Evolutionary conservation across 2,329 filamentous ascomycete genomes (phyloP).

Genomic region (Didymella sp.): DNA sequence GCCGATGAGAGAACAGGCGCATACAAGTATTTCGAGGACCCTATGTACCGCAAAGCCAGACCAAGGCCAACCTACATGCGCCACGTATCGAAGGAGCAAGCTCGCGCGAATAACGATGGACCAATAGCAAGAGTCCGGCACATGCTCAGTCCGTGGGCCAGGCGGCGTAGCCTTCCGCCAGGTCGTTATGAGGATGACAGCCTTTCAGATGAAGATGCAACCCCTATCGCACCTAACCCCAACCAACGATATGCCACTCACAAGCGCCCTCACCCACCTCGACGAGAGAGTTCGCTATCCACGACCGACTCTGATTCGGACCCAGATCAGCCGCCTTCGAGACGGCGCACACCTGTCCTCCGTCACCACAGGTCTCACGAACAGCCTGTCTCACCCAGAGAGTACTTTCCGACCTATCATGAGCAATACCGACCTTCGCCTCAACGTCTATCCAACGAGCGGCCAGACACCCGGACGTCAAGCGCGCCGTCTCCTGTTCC

Average conservation of each 20-base stretch:
- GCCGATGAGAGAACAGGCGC: slow-evolving; percentile 54
- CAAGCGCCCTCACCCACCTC: slow-evolving; percentile 42
- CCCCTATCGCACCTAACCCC: slow-evolving; percentile 34
- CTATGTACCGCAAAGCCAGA: slow-evolving; percentile 56
- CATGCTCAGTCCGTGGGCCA: slow-evolving; percentile 45
- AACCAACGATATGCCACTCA: slow-evolving; percentile 33
- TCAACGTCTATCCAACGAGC: slow-evolving; percentile 25
- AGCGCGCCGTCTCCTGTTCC: slow-evolving; percentile 32
- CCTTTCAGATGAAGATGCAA: slow-evolving; percentile 40
- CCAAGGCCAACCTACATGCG: slow-evolving; percentile 54
- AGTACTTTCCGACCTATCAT: slow-evolving; percentile 49
- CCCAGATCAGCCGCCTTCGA: slow-evolving; percentile 35
- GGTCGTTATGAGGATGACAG: slow-evolving; percentile 40
- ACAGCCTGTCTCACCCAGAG: slow-evolving; percentile 47
- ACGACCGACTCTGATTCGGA: slow-evolving; percentile 44
- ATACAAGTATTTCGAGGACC: slow-evolving; percentile 58
- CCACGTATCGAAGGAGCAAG: slow-evolving; percentile 44
- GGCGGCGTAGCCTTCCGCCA: slow-evolving; percentile 35
- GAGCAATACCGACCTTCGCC: slow-evolving; percentile 42
- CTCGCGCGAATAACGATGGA: slow-evolving; percentile 39
- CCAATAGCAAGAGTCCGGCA: slow-evolving; percentile 44
- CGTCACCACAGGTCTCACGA: slow-evolving; percentile 54
- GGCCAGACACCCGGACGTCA: slow-evolving; percentile 26
- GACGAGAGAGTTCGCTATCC: slow-evolving; percentile 45
- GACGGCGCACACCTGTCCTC: slow-evolving; percentile 41